These are phyloP conservation scores for Aspergillus luchuensis DNA, from an alignment of 2,329 filamentous ascomycete species.

Conservation along the genomic window DNA sequence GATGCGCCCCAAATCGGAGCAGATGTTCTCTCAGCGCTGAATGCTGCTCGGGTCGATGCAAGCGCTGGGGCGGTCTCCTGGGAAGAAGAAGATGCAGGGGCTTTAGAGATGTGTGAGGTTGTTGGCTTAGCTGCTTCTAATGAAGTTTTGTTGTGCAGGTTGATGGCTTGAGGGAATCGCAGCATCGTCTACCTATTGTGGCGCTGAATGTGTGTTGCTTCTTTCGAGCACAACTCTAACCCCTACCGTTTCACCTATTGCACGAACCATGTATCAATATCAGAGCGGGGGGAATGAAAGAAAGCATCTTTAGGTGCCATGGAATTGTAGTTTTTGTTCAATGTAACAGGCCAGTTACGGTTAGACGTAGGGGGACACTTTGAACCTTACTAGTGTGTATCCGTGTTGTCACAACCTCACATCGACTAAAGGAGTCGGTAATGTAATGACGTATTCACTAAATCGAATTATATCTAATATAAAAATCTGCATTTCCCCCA, in stretches of 20 bases:
- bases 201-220: not conserved
- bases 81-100: conserved; percentile 6
- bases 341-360: not conserved
- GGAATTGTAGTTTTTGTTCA: not conserved
- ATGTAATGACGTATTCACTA: no score
- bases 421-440: no score
- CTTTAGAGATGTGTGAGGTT: not conserved
- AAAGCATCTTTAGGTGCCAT: not conserved
- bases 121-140: not conserved
- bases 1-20: not conserved
- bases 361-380: no score
- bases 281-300: not conserved
- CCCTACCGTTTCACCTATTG: not conserved
- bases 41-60: conserved; percentile 14
- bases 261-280: not conserved
- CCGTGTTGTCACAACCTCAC: no score
- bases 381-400: no score
- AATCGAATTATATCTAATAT: no score
- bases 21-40: conserved; percentile 3
- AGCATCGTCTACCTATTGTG: no score
- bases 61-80: conserved; percentile 1
- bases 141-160: not conserved
- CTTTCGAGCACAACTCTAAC: no score
- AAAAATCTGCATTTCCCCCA: no score
- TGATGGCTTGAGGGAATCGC: not conserved